These are phyloP conservation scores for Orbilia oligospora DNA, from an alignment of 2,329 filamentous ascomycete species.

Conservation along the genomic window DNA sequence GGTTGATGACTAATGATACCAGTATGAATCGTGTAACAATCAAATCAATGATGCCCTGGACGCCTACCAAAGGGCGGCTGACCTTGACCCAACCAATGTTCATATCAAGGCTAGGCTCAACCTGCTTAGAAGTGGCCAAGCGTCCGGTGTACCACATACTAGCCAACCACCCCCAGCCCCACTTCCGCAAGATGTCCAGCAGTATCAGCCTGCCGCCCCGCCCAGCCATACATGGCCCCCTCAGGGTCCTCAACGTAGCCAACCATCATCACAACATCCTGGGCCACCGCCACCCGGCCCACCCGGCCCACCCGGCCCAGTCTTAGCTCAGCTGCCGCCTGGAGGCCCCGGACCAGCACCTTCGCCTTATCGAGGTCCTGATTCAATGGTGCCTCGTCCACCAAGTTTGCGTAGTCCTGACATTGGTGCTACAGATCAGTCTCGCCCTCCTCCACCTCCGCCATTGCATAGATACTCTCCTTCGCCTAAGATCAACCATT, in stretches of 20 bases:
- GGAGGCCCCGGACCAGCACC: slow-evolving; percentile 62
- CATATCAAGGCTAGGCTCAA: slow-evolving; percentile 97
- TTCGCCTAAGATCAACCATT: slow-evolving; percentile 61
- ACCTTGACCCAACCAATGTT: slow-evolving; percentile 91
- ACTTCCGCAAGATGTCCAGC: slow-evolving; percentile 88
- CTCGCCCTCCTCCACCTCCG: slow-evolving; percentile 68
- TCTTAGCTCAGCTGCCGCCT: slow-evolving; percentile 68
- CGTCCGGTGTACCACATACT: slow-evolving; percentile 79
- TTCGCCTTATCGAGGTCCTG: slow-evolving; percentile 63
- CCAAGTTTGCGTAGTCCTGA: slow-evolving; percentile 62
- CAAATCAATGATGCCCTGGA: slow-evolving; percentile 96
- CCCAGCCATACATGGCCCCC: slow-evolving; percentile 74
- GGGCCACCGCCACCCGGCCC: slow-evolving; percentile 66
- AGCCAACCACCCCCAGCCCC: slow-evolving; percentile 75
- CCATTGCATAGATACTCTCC: slow-evolving; percentile 64
- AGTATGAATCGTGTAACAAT: slow-evolving; percentile 99
- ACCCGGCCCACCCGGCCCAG: slow-evolving; percentile 66
- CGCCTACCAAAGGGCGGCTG: slow-evolving; percentile 92
- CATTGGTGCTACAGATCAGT: slow-evolving; percentile 64
- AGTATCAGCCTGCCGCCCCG: slow-evolving; percentile 86
- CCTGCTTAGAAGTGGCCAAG: slow-evolving; percentile 84
- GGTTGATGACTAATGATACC: slow-evolving; percentile 56
- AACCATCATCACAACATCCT: slow-evolving; percentile 75
- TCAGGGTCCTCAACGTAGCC: slow-evolving; percentile 80
- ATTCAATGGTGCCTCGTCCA: slow-evolving; percentile 65